These are phyloP conservation scores for Diplodia sapinea DNA, from an alignment of 2,329 filamentous ascomycete species.

Conservation along the genomic window DNA sequence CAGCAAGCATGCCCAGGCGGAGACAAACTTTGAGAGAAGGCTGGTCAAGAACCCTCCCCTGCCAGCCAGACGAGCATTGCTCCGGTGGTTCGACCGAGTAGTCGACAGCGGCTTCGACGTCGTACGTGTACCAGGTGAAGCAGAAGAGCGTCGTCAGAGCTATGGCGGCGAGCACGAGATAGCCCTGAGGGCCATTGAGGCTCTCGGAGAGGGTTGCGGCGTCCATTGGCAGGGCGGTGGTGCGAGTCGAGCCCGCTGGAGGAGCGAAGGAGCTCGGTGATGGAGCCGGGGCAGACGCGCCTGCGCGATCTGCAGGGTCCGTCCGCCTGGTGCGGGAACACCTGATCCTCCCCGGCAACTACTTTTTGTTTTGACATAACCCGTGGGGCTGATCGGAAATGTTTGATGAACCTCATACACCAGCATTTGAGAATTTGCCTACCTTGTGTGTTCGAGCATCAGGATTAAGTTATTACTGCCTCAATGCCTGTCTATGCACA, in stretches of 20 bases:
- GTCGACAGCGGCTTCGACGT: conserved; percentile 54
- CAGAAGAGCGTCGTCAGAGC: conserved; percentile 21
- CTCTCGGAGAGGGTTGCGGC: not conserved
- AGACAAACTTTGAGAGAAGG: conserved; percentile 64
- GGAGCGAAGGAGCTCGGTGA: conserved; percentile 3
- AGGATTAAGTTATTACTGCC: too few relatives aligned
- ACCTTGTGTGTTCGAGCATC: too few relatives aligned
- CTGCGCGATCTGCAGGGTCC: conserved; percentile 6
- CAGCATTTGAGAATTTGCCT: too few relatives aligned
- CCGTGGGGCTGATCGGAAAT: too few relatives aligned
- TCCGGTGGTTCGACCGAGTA: conserved; percentile 70
- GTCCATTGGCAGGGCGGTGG: conserved; percentile 24
- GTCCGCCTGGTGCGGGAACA: not conserved
- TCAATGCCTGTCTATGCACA: too few relatives aligned
- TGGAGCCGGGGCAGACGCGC: conserved; percentile 14
- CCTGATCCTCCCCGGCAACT: conserved; percentile 12
- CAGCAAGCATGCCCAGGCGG: not conserved
- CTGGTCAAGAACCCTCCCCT: conserved; percentile 63
- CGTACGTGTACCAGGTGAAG: conserved; percentile 25
- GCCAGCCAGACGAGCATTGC: conserved; percentile 60
- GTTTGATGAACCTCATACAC: too few relatives aligned
- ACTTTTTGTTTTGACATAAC: not conserved
- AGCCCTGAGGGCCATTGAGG: conserved; percentile 7
- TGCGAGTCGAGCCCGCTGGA: conserved; percentile 2
- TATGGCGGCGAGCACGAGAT: not conserved